These are phyloP conservation scores for Penicillium sp. DNA, from an alignment of 2,329 filamentous ascomycete species.

Conservation along the genomic window DNA sequence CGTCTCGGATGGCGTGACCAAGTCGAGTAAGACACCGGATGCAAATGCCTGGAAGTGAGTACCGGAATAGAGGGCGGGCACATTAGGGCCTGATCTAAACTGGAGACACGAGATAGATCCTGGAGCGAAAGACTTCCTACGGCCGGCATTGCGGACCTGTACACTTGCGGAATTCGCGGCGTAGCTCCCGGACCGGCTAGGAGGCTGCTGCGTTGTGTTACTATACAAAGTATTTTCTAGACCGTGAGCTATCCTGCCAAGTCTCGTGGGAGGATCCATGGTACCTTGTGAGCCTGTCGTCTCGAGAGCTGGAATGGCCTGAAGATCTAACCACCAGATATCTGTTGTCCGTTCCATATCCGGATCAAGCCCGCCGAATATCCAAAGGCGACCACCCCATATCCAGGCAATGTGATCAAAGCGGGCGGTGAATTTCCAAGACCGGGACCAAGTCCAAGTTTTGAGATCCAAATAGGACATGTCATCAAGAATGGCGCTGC, in stretches of 20 bases:
- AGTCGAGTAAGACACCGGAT: conserved; percentile 88
- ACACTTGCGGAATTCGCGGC: conserved; percentile 72
- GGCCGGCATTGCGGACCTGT: conserved; percentile 59
- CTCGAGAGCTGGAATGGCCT: conserved; percentile 85
- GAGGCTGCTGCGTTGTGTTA: conserved; percentile 41
- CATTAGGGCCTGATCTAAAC: conserved; percentile 83
- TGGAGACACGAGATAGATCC: conserved; percentile 88
- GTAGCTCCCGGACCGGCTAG: conserved; percentile 59
- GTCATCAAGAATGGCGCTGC: conserved; percentile 91
- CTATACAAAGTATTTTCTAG: conserved; percentile 42
- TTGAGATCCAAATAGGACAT: conserved; percentile 96
- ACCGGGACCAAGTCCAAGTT: conserved; percentile 95
- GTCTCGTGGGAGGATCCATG: conserved; percentile 46
- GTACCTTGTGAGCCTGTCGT: conserved; percentile 65
- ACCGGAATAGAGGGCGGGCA: conserved; percentile 86
- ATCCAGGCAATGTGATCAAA: conserved; percentile 97
- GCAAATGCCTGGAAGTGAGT: conserved; percentile 96
- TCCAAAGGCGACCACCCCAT: conserved; percentile 91
- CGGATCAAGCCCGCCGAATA: conserved; percentile 91
- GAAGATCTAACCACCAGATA: conserved; percentile 96
- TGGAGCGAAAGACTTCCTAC: conserved; percentile 66
- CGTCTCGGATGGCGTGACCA: conserved; percentile 88
- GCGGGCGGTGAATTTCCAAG: conserved; percentile 92
- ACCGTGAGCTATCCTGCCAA: conserved; percentile 43
- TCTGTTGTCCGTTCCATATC: conserved; percentile 98